phyloP scores from a whole-genome alignment of 257 asterid species.

The Mitragyna speciosa region DNA sequence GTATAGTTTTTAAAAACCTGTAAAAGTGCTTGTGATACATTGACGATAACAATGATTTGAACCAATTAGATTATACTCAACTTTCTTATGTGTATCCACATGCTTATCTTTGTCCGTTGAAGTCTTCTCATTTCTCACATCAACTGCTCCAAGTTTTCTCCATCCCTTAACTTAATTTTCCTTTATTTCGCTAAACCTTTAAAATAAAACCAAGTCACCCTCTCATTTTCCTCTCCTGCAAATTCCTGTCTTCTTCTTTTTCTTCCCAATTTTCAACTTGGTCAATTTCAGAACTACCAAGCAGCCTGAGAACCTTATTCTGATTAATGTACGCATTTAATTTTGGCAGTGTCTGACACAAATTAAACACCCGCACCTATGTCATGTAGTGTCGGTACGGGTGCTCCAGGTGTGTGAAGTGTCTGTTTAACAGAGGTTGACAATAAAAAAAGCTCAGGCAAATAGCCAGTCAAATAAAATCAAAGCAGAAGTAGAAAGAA shows the following conservation, averaged over 20 bases:
- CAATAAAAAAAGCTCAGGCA: neutral
- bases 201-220: neutral
- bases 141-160: neutral
- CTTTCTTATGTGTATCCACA: no score
- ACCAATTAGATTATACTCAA: no score
- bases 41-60: no score
- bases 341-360: no score
- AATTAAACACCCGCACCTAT: no score
- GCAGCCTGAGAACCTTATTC: neutral
- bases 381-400: neutral
- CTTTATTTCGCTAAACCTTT: neutral
- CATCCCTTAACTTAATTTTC: neutral
- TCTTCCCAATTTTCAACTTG: neutral
- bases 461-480: neutral
- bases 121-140: no score
- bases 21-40: no score
- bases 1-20: no score
- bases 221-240: neutral
- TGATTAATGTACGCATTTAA: neutral
- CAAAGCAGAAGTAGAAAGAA: neutral
- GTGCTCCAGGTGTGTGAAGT: neutral
- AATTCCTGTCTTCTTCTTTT: no score
- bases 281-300: neutral
- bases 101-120: no score
- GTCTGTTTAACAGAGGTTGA: neutral